Evolutionary conservation across 345 rosid genomes (phyloP), one percentile per base, ranked within the genome.

Genomic region (Balakata baccata): DNA sequence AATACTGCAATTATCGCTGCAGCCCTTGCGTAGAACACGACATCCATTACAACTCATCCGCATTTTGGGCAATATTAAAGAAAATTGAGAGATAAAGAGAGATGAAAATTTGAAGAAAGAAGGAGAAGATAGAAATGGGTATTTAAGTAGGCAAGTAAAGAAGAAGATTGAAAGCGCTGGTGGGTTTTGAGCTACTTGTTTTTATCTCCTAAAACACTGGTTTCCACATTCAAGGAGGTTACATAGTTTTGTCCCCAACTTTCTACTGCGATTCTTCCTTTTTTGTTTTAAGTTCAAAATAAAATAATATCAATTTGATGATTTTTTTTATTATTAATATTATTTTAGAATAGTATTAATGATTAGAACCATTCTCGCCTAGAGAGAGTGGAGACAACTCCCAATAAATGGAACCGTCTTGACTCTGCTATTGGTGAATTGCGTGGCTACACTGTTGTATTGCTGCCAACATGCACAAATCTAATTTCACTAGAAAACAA

Each of bases 31-130:
- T 7, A 95, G 96, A 70, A 95, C 98, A 18, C 99, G 82, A 66
- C 99, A 95, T 11, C 99, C 99, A 84, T 95, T 95, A 74, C 99
- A 95, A 68, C 99, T 95, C 97, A 95, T 90, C 75, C 83, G 77
- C 83, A 76, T 80, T 77, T 64, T 64, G 17, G 23, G 37, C 11
- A 3, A 17, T 5, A 53, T 3, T 3, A 16, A 37, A 38, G 17
- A 11, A 9, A 7, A 70, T 10, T 1, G 4, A 5, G 64, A 5
- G 23, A 45, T 22, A n/a, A 20, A 23, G 7, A 29, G 3, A 25
- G 39, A 16, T 0, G 22, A 13, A 7, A n/a, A n/a, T n/a, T 9
- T 16, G n/a, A 14, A 45, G 37, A 9, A 22, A 43, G 20, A 22
- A 43, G 20, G 34, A 29, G 34, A 18, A 10, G 58, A 43, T 37